phyloP scores from a whole-genome alignment of 2,329 filamentous ascomycete species.

The Sordariomycetes sp. region DNA sequence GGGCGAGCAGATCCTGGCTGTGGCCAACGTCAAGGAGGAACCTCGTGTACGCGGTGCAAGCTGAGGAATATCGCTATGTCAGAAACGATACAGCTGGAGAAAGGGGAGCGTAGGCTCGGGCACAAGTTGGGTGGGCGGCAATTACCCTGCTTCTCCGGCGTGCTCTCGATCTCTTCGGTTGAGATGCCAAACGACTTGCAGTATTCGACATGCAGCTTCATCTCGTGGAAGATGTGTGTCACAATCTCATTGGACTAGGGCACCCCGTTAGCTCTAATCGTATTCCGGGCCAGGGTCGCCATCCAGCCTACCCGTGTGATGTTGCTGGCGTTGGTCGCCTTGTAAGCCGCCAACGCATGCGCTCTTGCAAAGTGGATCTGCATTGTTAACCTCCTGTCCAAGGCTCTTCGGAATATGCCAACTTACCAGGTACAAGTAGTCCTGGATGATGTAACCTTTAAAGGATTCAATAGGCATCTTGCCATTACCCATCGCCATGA shows the following conservation, averaged over 20 bases:
- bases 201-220: conserved; percentile 70
- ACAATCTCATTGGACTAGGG: conserved; percentile 42
- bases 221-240: conserved; percentile 67
- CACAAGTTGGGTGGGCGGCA: background rate
- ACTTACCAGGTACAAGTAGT: conserved; percentile 76
- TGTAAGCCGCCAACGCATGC: conserved; percentile 78
- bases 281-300: background rate
- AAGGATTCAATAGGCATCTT: conserved; percentile 67
- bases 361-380: conserved; percentile 81
- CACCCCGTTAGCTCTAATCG: background rate
- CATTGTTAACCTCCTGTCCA: background rate
- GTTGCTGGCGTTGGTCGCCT: conserved; percentile 61
- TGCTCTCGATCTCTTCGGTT: conserved; percentile 58
- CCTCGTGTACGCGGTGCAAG: conserved; percentile 70
- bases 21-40: conserved; percentile 85
- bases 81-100: background rate
- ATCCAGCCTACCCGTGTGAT: conserved; percentile 50
- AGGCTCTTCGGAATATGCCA: background rate
- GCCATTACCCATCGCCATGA: conserved; percentile 64
- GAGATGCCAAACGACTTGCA: conserved; percentile 73
- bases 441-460: conserved; percentile 82
- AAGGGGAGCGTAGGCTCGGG: background rate
- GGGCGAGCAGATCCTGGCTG: conserved; percentile 76
- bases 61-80: conserved; percentile 21
- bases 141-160: conserved; percentile 43